Percentiles rank a stretch among this genome's conserved stretches.
Evolutionary conservation across 2,329 filamentous ascomycete genomes (phyloP).

Genomic region (Orbilia brochopaga): DNA sequence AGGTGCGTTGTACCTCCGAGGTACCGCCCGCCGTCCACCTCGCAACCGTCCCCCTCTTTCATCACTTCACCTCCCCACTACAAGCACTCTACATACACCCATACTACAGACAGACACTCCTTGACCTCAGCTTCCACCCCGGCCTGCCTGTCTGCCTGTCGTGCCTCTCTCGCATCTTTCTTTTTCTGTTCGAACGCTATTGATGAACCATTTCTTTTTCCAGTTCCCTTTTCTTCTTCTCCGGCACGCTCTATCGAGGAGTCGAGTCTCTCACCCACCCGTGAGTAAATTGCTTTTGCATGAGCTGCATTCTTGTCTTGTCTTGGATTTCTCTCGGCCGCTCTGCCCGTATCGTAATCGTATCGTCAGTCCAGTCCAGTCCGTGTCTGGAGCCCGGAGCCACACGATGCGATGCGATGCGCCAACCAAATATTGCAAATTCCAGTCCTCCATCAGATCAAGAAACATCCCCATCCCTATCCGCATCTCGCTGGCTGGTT

Average conservation of each 20-base stretch:
- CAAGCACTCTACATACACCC: neutral
- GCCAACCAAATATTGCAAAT: no score
- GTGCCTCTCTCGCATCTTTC: conserved; percentile 32
- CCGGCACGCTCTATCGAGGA: neutral
- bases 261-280: neutral
- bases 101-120: neutral
- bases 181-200: conserved; percentile 17
- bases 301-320: conserved; percentile 4
- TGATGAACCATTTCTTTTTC: conserved; percentile 21
- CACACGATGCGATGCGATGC: no score
- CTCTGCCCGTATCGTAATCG: conserved; percentile 1
- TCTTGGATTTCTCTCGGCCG: neutral
- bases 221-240: conserved; percentile 1
- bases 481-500: no score
- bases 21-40: conserved; percentile 24
- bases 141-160: neutral
- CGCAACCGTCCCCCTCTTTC: no score
- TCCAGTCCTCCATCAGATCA: no score
- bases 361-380: neutral
- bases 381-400: no score
- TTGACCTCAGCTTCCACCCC: neutral
- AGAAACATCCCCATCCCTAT: no score
- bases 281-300: conserved; percentile 13
- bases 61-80: no score
- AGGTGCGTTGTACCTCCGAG: conserved; percentile 39